Percentiles rank a stretch among this genome's conserved stretches.
phyloP scores from a whole-genome alignment of 305 asterid species.

The Ilex paraguariensis region DNA sequence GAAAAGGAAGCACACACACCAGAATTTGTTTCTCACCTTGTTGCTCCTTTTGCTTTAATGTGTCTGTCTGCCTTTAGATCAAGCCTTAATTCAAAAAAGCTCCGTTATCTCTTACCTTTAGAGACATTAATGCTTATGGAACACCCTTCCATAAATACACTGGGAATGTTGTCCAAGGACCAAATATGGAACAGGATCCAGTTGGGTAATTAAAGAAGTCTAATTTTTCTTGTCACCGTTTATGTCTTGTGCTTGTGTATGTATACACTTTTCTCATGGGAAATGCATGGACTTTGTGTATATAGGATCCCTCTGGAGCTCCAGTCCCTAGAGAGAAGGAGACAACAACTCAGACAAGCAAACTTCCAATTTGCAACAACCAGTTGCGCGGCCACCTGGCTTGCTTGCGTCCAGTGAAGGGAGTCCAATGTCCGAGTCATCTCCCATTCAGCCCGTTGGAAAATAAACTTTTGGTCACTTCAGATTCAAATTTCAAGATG shows the following conservation, averaged over 20 bases:
- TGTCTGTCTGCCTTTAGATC: too few relatives aligned
- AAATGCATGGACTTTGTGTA: neutral
- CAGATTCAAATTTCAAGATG: conserved; percentile 13
- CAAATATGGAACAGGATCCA: too few relatives aligned
- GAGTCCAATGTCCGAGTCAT: conserved; percentile 18
- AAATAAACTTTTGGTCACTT: conserved; percentile 35
- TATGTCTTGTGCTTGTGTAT: neutral
- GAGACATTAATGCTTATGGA: too few relatives aligned
- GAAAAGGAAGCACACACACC: too few relatives aligned
- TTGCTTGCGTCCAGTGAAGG: conserved; percentile 53
- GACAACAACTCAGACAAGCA: conserved; percentile 27
- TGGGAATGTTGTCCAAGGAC: too few relatives aligned
- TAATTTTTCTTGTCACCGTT: too few relatives aligned
- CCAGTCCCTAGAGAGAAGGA: conserved; percentile 70
- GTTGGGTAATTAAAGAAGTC: too few relatives aligned
- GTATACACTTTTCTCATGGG: neutral
- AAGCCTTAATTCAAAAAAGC: too few relatives aligned
- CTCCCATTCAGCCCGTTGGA: conserved; percentile 39
- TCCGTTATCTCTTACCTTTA: too few relatives aligned
- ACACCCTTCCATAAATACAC: too few relatives aligned
- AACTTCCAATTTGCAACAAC: conserved; percentile 69
- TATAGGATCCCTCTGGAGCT: conserved; percentile 49
- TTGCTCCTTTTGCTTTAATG: too few relatives aligned
- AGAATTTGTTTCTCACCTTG: too few relatives aligned
- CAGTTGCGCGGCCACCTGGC: conserved; percentile 50